These are phyloP conservation scores for Penicillium sclerotiorum DNA, from an alignment of 2,329 filamentous ascomycete species.

Conservation along the genomic window DNA sequence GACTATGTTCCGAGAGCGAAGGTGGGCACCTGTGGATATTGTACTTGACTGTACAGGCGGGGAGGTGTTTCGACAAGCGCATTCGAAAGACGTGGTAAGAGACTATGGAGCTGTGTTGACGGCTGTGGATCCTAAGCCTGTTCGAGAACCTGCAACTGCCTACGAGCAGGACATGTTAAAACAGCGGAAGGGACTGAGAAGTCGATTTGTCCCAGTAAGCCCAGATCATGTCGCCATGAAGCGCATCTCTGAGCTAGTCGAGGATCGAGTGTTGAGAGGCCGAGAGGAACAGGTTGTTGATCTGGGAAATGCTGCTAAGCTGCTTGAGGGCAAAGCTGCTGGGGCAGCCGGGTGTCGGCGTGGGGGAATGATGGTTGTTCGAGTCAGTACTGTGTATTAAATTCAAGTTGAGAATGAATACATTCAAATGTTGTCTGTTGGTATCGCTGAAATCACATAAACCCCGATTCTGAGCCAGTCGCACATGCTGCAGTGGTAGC, in stretches of 20 bases:
- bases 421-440: too few species aligned
- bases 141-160: constrained; percentile 14
- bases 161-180: constrained; percentile 22
- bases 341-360: constrained; percentile 29
- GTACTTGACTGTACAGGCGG: constrained; percentile 44
- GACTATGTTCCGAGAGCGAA: constrained; percentile 31
- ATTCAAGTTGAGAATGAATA: neutral
- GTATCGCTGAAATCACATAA: too few species aligned
- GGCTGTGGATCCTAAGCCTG: constrained; percentile 34
- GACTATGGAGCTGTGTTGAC: constrained; percentile 39
- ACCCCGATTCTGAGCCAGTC: too few species aligned
- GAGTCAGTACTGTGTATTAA: constrained; percentile 14
- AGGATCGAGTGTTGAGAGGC: constrained; percentile 36
- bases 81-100: constrained; percentile 36
- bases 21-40: constrained; percentile 42
- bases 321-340: constrained; percentile 35
- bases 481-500: too few species aligned
- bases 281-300: constrained; percentile 38
- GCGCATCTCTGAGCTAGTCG: constrained; percentile 39
- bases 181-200: constrained; percentile 28
- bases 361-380: constrained; percentile 38
- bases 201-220: constrained; percentile 40
- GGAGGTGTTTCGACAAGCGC: constrained; percentile 36
- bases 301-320: constrained; percentile 36
- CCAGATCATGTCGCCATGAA: constrained; percentile 38